Percentiles rank a stretch among this genome's conserved stretches.
phyloP scores from a whole-genome alignment of 805 yeast species.

The Wickerhamiella azyma region DNA sequence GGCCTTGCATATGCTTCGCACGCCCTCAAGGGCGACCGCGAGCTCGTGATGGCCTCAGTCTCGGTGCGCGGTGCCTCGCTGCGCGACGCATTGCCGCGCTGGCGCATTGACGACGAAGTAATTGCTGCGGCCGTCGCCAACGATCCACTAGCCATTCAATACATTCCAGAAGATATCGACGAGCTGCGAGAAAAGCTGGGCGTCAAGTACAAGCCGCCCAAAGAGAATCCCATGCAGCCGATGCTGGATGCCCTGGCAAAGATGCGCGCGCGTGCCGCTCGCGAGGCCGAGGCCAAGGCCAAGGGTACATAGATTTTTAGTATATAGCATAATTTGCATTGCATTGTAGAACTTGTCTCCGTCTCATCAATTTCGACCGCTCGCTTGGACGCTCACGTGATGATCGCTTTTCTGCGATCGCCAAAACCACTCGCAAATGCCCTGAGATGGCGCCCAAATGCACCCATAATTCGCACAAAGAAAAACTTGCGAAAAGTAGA shows the following conservation, averaged over 20 bases:
- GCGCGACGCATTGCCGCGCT: constrained; percentile 5
- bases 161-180: constrained; percentile 6
- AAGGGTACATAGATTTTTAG: neutral
- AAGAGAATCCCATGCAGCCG: neutral
- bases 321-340: neutral
- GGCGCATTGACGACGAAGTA: constrained; percentile 2
- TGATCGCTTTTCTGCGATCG: neutral
- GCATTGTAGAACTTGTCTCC: neutral
- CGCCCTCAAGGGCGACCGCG: constrained; percentile 8
- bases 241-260: neutral
- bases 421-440: neutral
- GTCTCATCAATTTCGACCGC: too few species aligned
- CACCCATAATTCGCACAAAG: neutral
- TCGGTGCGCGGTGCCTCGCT: constrained; percentile 1
- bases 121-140: constrained; percentile 6
- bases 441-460: too few species aligned
- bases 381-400: neutral
- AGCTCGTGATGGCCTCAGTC: constrained; percentile 7
- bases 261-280: too few species aligned
- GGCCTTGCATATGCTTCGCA: constrained; percentile 6
- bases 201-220: constrained; percentile 4
- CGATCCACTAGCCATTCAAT: constrained; percentile 2
- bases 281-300: too few species aligned
- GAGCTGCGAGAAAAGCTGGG: constrained; percentile 6
- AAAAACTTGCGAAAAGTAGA: constrained; percentile 7